These are phyloP conservation scores for Cicer yamashitae DNA, from an alignment of 306 rosid genomes.

Conservation along the genomic window DNA sequence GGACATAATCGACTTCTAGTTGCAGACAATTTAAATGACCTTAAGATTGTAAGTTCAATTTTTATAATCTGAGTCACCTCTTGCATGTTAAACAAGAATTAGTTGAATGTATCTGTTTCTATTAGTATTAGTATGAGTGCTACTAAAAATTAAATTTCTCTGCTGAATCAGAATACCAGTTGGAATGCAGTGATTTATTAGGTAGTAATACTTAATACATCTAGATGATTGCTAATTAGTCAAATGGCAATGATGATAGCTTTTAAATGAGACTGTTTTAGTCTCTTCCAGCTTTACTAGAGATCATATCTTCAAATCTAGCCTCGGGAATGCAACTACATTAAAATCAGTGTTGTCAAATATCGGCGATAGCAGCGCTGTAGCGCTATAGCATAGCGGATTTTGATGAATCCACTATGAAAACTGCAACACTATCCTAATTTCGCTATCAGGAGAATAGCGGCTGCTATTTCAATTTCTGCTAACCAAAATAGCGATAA, in stretches of 20 bases:
- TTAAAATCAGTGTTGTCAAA: no score
- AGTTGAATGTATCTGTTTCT: conserved; percentile 10
- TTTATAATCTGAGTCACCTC: background rate
- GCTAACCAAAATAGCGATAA: no score
- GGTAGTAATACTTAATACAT: background rate
- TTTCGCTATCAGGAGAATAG: no score
- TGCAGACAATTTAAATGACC: conserved; percentile 60
- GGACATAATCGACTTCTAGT: conserved; percentile 44
- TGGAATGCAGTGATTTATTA: background rate
- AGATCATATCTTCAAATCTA: no score
- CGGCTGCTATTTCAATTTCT: no score
- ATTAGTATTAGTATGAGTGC: background rate
- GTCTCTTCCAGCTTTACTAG: no score
- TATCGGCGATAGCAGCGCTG: no score
- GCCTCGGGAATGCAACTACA: no score
- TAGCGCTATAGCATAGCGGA: no score
- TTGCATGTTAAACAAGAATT: background rate
- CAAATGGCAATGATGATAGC: background rate
- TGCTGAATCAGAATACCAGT: background rate
- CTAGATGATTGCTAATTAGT: background rate
- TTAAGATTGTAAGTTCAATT: conserved; percentile 66
- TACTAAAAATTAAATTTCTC: background rate
- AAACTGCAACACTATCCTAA: no score
- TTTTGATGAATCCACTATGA: no score
- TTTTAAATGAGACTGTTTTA: no score